Percentiles rank a stretch among this genome's conserved stretches.
Conservation (phyloP, 139 green algal species). For the Edaphochlamys debaryana region DNA sequence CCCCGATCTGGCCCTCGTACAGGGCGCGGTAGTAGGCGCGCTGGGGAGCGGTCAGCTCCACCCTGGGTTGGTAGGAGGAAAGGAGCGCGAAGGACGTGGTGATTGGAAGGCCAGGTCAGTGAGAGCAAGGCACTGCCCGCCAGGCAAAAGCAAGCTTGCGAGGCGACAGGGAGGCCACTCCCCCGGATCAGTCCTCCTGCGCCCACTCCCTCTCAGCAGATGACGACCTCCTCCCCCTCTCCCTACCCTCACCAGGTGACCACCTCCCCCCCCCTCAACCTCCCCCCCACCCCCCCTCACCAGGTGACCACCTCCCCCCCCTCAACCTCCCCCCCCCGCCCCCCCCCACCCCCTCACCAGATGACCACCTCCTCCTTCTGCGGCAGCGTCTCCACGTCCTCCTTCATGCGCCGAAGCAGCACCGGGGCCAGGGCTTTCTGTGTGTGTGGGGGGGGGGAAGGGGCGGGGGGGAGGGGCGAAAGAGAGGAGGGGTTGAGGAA, state of each 20-base stretch:
- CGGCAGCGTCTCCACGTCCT: slow-evolving; percentile 96
- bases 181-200: neutral
- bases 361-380: slow-evolving; percentile 95
- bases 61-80: no score
- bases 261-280: no score
- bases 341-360: slow-evolving; percentile 90
- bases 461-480: neutral
- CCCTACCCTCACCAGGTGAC: no score
- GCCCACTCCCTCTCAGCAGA: neutral
- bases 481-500: neutral
- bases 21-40: slow-evolving; percentile 80
- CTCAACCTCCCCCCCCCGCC: slow-evolving; percentile 46
- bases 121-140: no score
- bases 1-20: slow-evolving; percentile 73
- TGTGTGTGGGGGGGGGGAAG: neutral
- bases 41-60: slow-evolving; percentile 90
- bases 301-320: slow-evolving; percentile 82
- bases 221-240: no score
- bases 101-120: no score
- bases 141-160: no score
- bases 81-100: no score
- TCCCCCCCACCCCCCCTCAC: slow-evolving; percentile 92
- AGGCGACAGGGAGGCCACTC: no score
- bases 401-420: slow-evolving; percentile 96
- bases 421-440: slow-evolving; percentile 82